phyloP scores from a whole-genome alignment of 2,329 filamentous ascomycete species.

The Ambrosiella xylebori region DNA sequence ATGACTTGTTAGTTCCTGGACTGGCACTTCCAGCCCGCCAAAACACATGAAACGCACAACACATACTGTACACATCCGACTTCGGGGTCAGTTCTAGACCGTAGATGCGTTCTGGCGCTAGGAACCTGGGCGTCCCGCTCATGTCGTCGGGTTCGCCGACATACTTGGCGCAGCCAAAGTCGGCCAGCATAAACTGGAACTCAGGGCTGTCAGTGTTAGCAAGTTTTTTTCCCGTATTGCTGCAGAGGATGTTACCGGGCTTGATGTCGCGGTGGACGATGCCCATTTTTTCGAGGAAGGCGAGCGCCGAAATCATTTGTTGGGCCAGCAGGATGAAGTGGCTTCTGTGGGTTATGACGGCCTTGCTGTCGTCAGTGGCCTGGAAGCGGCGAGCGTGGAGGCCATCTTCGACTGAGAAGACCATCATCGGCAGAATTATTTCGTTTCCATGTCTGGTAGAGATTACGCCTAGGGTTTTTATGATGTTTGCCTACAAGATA shows the following conservation, averaged over 20 bases:
- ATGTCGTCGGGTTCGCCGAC: not conserved
- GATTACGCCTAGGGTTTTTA: not conserved
- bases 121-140: not conserved
- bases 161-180: constrained; percentile 4
- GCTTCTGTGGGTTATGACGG: not conserved
- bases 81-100: not conserved
- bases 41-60: too few species aligned
- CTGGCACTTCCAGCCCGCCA: not conserved
- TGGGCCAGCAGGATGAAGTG: constrained; percentile 4
- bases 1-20: too few species aligned
- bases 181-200: constrained; percentile 4
- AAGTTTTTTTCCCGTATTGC: not conserved
- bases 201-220: not conserved
- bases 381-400: not conserved
- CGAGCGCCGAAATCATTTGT: constrained; percentile 6
- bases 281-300: not conserved
- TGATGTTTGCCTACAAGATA: not conserved
- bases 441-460: not conserved
- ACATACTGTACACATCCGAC: not conserved
- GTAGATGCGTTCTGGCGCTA: not conserved
- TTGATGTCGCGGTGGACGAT: constrained; percentile 11
- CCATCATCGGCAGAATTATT: not conserved
- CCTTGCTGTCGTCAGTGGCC: not conserved
- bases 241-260: constrained; percentile 8
- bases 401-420: not conserved